A percentile compares a stretch with the other conserved stretches of the same genome.
Conservation (phyloP, 2,329 filamentous ascomycete genomes). For the Neoarthrinium moseri region DNA sequence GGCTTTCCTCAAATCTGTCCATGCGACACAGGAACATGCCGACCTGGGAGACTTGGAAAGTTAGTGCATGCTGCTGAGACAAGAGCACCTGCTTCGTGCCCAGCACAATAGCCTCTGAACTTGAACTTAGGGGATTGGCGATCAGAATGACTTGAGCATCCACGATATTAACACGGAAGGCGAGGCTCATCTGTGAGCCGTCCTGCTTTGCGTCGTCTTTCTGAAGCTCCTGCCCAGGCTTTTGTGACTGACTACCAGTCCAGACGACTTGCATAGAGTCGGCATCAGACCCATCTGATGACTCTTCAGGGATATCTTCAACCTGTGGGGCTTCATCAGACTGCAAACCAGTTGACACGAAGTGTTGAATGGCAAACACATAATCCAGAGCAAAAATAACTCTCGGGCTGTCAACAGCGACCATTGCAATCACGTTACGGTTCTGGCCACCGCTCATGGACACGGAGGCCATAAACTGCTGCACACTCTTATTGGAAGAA, state of each 20-base stretch:
- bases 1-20: conserved; percentile 92
- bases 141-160: conserved; percentile 96
- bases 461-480: conserved; percentile 97
- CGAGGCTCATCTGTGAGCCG: conserved; percentile 65
- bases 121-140: conserved; percentile 85
- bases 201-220: conserved; percentile 21
- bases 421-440: conserved; percentile 80
- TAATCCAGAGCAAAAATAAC: conserved; percentile 97
- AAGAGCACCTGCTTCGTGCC: conserved; percentile 91
- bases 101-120: conserved; percentile 92
- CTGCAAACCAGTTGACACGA: conserved; percentile 70
- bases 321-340: conserved; percentile 59
- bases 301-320: conserved; percentile 54
- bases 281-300: conserved; percentile 56
- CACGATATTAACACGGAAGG: conserved; percentile 90
- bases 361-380: conserved; percentile 83
- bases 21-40: conserved; percentile 99
- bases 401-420: conserved; percentile 91
- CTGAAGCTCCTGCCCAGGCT: conserved; percentile 19
- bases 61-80: conserved; percentile 90
- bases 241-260: conserved; percentile 34
- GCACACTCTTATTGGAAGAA: conserved; percentile 88
- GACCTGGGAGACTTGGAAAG: conserved; percentile 87
- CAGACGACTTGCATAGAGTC: conserved; percentile 54
- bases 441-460: conserved; percentile 87